These are phyloP conservation scores for Trametes cubensis DNA, from an alignment of 768 basidiomycete genomes.

Conservation along the genomic window DNA sequence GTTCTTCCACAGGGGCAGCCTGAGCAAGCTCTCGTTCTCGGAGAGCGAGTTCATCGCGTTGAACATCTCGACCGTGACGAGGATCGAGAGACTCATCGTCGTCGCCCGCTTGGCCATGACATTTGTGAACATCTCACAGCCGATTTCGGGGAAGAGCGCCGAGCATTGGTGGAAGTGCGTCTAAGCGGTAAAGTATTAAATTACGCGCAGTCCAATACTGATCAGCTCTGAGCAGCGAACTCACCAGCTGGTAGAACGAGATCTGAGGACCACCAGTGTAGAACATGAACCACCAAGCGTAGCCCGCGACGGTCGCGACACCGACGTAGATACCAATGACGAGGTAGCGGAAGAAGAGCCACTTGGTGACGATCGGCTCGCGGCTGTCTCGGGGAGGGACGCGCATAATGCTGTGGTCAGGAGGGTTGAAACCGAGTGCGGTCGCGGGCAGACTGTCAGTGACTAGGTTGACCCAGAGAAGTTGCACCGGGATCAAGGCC, in stretches of 20 bases:
- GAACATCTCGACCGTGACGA: slow-evolving; percentile 97
- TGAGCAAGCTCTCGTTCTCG: slow-evolving; percentile 92
- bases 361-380: slow-evolving; percentile 88
- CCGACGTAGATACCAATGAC: slow-evolving; percentile 94
- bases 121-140: slow-evolving; percentile 95
- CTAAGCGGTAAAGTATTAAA: slow-evolving; percentile 42
- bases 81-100: slow-evolving; percentile 94
- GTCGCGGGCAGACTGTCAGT: slow-evolving; percentile 97
- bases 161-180: slow-evolving; percentile 97
- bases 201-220: not conserved
- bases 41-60: slow-evolving; percentile 98
- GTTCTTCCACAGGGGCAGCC: slow-evolving; percentile 93
- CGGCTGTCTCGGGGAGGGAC: slow-evolving; percentile 88
- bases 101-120: slow-evolving; percentile 84
- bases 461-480: slow-evolving; percentile 98
- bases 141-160: slow-evolving; percentile 81
- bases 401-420: slow-evolving; percentile 96
- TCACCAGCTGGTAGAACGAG: slow-evolving; percentile 86
- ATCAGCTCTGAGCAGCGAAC: slow-evolving; percentile 36
- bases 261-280: slow-evolving; percentile 92
- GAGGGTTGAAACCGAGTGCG: slow-evolving; percentile 96
- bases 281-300: slow-evolving; percentile 99
- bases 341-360: slow-evolving; percentile 97
- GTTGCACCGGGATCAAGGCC: slow-evolving; percentile 94
- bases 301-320: slow-evolving; percentile 92